These are phyloP conservation scores for Geotrichum carabidarum DNA, from an alignment of 1,139 yeast genomes.

Conservation along the genomic window DNA sequence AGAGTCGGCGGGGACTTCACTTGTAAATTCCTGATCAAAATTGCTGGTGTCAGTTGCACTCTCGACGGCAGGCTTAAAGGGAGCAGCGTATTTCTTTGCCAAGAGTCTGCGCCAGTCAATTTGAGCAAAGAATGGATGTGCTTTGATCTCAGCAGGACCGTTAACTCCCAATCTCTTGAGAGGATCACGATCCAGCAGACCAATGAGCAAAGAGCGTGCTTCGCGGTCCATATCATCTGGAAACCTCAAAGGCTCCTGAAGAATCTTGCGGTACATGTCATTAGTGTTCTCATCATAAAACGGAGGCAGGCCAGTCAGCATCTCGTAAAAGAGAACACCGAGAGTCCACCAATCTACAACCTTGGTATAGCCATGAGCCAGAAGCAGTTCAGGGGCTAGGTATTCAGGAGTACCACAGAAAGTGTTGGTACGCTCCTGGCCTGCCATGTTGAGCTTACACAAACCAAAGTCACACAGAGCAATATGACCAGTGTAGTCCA, in stretches of 20 bases:
- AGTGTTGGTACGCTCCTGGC: slow-evolving; percentile 82
- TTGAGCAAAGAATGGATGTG: slow-evolving; percentile 81
- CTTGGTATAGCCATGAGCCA: slow-evolving; percentile 91
- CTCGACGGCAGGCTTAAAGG: slow-evolving; percentile 87
- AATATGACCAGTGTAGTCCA: slow-evolving; percentile 95
- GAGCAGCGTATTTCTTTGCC: slow-evolving; percentile 88
- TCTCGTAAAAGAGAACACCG: slow-evolving; percentile 90
- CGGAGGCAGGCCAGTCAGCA: slow-evolving; percentile 95
- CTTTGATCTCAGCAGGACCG: slow-evolving; percentile 80
- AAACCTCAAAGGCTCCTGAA: slow-evolving; percentile 82
- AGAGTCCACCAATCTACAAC: slow-evolving; percentile 98
- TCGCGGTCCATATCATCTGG: slow-evolving; percentile 85
- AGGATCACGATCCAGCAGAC: slow-evolving; percentile 82
- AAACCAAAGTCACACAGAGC: slow-evolving; percentile 96
- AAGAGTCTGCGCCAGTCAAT: slow-evolving; percentile 85
- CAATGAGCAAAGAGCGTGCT: slow-evolving; percentile 74
- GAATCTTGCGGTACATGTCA: slow-evolving; percentile 87
- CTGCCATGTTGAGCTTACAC: slow-evolving; percentile 89
- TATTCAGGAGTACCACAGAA: slow-evolving; percentile 97
- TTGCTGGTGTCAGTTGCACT: slow-evolving; percentile 86
- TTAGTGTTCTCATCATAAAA: slow-evolving; percentile 90
- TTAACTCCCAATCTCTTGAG: slow-evolving; percentile 64
- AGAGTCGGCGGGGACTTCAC: slow-evolving; percentile 89
- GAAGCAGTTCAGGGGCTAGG: slow-evolving; percentile 84
- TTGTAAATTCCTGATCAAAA: slow-evolving; percentile 88